Conservation (phyloP, 148 eudicot genomes). For the Camellia japonica region DNA sequence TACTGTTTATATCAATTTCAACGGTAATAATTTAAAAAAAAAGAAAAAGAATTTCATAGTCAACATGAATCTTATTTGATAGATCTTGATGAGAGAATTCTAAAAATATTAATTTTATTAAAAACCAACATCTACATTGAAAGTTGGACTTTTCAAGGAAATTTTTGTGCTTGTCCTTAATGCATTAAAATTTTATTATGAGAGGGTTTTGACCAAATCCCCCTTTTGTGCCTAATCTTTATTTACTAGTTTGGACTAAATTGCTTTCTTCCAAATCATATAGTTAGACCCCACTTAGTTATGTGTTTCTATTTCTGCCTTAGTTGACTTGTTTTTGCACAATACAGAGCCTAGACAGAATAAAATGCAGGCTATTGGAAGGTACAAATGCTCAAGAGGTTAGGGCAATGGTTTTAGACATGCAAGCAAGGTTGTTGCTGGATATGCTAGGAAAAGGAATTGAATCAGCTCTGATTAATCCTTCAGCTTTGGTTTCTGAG, state of each 20-base stretch:
- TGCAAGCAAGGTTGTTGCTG: slow-evolving; percentile 96
- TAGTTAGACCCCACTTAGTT: background rate
- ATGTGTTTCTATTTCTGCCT: slow-evolving; percentile 3
- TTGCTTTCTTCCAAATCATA: background rate
- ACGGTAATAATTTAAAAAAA: too few relatives aligned
- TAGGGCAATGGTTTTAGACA: slow-evolving; percentile 98
- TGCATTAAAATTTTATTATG: too few relatives aligned
- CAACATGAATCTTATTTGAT: too few relatives aligned
- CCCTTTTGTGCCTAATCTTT: background rate
- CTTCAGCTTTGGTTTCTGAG: slow-evolving; percentile 79
- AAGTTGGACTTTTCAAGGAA: too few relatives aligned
- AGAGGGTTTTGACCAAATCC: too few relatives aligned
- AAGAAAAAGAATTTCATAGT: too few relatives aligned
- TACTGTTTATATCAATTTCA: too few relatives aligned
- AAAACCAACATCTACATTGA: too few relatives aligned
- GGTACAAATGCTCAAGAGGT: slow-evolving; percentile 98
- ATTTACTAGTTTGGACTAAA: background rate
- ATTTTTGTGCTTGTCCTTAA: too few relatives aligned
- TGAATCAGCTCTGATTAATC: slow-evolving; percentile 85
- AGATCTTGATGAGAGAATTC: too few relatives aligned
- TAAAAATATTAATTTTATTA: too few relatives aligned
- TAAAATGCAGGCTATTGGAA: slow-evolving; percentile 94
- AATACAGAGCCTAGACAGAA: slow-evolving; percentile 88
- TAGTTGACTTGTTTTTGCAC: slow-evolving; percentile 13
- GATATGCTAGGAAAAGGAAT: slow-evolving; percentile 99